Percentiles rank a stretch among this genome's conserved stretches.
These are phyloP conservation scores for Bruguiera gymnorhiza DNA, from an alignment of 345 rosid species.

Conservation along the genomic window DNA sequence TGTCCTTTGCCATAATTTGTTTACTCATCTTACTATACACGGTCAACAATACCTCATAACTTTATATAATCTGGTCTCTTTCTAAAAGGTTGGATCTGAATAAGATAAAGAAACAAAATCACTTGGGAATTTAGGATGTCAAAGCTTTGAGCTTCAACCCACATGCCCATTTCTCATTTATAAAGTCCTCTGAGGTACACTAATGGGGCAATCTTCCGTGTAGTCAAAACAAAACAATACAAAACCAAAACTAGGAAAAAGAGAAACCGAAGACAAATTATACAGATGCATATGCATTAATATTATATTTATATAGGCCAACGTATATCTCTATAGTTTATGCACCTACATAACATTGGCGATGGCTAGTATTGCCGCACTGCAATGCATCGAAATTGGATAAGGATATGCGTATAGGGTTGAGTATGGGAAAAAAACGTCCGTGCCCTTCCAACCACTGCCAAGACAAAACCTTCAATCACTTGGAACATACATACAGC, in stretches of 20 bases:
- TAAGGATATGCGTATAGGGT: constrained; percentile 24
- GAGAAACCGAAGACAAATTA: constrained; percentile 5
- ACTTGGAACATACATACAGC: constrained; percentile 13
- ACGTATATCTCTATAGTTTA: background rate
- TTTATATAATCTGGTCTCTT: constrained; percentile 7
- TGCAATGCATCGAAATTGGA: constrained; percentile 19
- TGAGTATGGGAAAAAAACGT: constrained; percentile 40
- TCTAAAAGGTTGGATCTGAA: constrained; percentile 4
- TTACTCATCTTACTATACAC: constrained; percentile 4
- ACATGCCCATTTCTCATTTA: constrained; percentile 17
- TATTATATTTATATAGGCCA: background rate
- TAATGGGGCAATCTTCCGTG: constrained; percentile 19
- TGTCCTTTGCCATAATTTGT: constrained; percentile 25
- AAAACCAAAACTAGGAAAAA: background rate
- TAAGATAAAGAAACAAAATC: constrained; percentile 12
- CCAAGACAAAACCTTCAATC: constrained; percentile 44
- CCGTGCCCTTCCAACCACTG: constrained; percentile 57
- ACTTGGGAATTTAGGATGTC: constrained; percentile 45
- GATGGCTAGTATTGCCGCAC: too few relatives aligned
- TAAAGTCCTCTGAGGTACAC: constrained; percentile 3
- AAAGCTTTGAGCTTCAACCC: constrained; percentile 27
- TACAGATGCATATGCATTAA: background rate
- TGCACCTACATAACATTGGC: too few relatives aligned
- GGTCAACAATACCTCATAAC: background rate
- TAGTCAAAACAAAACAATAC: constrained; percentile 20